These are phyloP conservation scores for Salix caprea DNA, from an alignment of 345 rosid genomes.

Conservation along the genomic window DNA sequence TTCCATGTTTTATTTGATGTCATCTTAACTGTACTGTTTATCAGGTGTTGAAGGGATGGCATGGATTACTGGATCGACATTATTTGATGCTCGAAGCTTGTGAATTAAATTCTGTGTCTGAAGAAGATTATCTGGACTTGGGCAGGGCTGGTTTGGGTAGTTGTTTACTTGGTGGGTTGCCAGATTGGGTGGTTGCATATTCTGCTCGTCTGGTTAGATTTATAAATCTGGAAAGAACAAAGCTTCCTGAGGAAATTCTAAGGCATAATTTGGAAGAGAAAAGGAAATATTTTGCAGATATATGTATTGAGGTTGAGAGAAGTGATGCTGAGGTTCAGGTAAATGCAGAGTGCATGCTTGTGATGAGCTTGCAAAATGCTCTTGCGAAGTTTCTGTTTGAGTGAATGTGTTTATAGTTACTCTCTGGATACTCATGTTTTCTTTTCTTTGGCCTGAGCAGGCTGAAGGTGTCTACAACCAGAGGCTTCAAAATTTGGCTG, in stretches of 20 bases:
- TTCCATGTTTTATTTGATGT: not conserved
- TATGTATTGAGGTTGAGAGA: slow-evolving; percentile 79
- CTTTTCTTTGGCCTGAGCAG: slow-evolving; percentile 34
- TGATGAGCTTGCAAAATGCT: not conserved
- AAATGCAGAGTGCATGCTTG: not conserved
- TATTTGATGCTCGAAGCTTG: slow-evolving; percentile 90
- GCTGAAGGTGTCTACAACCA: slow-evolving; percentile 99
- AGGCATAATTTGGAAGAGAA: slow-evolving; percentile 94
- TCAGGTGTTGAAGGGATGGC: slow-evolving; percentile 90
- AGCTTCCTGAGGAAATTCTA: slow-evolving; percentile 88
- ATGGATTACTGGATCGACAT: slow-evolving; percentile 84
- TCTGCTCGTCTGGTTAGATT: slow-evolving; percentile 96
- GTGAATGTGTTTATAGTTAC: slow-evolving; percentile 11
- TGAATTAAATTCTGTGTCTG: slow-evolving; percentile 68
- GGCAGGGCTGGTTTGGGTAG: slow-evolving; percentile 97
- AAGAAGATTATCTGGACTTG: slow-evolving; percentile 94
- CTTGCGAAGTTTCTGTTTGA: not conserved
- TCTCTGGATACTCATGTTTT: slow-evolving; percentile 19
- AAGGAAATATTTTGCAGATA: slow-evolving; percentile 69
- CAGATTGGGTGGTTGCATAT: slow-evolving; percentile 92
- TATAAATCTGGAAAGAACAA: slow-evolving; percentile 89
- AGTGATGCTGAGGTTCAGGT: slow-evolving; percentile 99
- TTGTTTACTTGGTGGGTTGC: slow-evolving; percentile 96
- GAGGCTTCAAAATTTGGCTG: slow-evolving; percentile 98
- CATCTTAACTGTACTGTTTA: slow-evolving; percentile 12